A percentile compares a stretch with the other conserved stretches of the same genome.
These are phyloP conservation scores for Neopestalotiopsis clavispora DNA, from an alignment of 2,329 filamentous ascomycete species.

Conservation along the genomic window DNA sequence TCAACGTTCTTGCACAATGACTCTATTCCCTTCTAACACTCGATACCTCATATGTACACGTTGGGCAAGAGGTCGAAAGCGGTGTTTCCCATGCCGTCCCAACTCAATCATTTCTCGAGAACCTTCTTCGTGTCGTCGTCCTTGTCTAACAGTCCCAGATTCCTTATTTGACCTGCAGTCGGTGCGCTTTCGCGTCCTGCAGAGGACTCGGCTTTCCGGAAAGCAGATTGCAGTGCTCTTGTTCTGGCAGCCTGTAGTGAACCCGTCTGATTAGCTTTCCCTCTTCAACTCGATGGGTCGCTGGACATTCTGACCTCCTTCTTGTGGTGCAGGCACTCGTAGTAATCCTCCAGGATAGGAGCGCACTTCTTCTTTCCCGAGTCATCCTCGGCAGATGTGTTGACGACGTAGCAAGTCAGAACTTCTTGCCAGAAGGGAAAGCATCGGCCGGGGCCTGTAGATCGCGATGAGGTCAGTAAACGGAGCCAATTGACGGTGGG, in stretches of 20 bases:
- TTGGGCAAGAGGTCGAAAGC: conserved; percentile 19
- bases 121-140: conserved; percentile 78
- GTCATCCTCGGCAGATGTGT: conserved; percentile 78
- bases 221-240: conserved; percentile 79
- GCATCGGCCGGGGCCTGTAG: conserved; percentile 73
- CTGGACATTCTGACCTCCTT: conserved; percentile 77
- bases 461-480: conserved; percentile 25
- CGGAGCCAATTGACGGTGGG: conserved; percentile 19
- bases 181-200: conserved; percentile 81
- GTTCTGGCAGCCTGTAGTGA: conserved; percentile 73
- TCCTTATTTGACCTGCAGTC: conserved; percentile 84
- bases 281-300: background rate
- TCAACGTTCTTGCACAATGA: conserved; percentile 13
- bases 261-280: conserved; percentile 15
- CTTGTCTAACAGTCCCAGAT: conserved; percentile 81
- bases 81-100: conserved; percentile 12
- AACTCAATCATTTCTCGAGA: conserved; percentile 36
- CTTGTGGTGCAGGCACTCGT: conserved; percentile 97
- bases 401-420: conserved; percentile 96
- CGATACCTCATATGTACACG: conserved; percentile 29
- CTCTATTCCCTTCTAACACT: conserved; percentile 26
- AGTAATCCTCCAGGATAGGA: conserved; percentile 91
- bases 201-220: conserved; percentile 78
- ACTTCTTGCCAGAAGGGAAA: conserved; percentile 99
- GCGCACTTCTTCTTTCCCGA: conserved; percentile 87